Evolutionary conservation across 1,284 basidiomycete species (phyloP), one percentile per base, ranked within the genome.

Genomic region (Xerocomus cyaneibrunnescens): DNA sequence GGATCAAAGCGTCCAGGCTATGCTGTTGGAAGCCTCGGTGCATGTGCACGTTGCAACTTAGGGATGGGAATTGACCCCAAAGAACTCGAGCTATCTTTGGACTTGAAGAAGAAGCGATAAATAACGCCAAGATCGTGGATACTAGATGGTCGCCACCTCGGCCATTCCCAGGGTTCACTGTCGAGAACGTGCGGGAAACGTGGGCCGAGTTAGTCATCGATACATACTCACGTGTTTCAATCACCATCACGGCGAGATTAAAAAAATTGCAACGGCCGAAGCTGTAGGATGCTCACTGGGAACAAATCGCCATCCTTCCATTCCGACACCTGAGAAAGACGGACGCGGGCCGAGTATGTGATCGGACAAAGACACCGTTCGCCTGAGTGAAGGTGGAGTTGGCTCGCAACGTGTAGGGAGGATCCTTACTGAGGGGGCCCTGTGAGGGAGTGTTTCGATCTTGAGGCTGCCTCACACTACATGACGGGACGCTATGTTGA

Each of bases 341-440:
- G 56, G 21, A 19, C 22, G 22, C 16, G 21, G 38, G 45, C 28
- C 14, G 34, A 46, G 52, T 57, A 30, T 19, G 48, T 44, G 56
- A 49, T 45, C 30, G 31, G 21, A 17, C 19, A 10, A 27, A 36
- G 12, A 17, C 19, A 14, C 21, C 22, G 38, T 43, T 30, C 5
- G 34, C 16, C 21, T 14, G 38, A 35, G 51, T 3, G 27, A 10
- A 30, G 25, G 16, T 14, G 2, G 16, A 27, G 34, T 36, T 54
- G 9, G 42, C n/a, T 19, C 16, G 27, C 57, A 58, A 59, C 59
- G 56, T 61, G 57, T 61, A 59, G 9, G 17, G 51, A 37, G 50
- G 51, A 57, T 61, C 56, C n/a, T 47, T 36, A 37, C 32, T 31
- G 17, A 19, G 14, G 32, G 28, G 16, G 19, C n/a, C 45, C 36